phyloP scores from a whole-genome alignment of 2,329 filamentous ascomycete species.

The Colletotrichum scovillei region DNA sequence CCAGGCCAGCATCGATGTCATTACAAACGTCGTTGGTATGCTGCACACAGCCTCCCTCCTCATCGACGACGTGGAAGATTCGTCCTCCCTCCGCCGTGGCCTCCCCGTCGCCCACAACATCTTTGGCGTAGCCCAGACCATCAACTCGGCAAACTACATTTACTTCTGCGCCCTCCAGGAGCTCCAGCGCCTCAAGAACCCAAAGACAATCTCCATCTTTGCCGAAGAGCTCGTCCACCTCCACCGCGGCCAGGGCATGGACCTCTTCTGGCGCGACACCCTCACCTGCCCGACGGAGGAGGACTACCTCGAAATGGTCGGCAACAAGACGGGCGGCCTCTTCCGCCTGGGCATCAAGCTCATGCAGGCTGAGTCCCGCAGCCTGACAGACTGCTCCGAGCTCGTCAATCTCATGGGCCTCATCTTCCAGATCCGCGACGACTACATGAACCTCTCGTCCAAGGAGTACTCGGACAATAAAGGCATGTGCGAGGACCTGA shows the following conservation, averaged over 20 bases:
- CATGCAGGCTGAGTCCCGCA: conserved; percentile 80
- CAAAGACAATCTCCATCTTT: conserved; percentile 75
- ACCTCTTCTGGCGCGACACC: conserved; percentile 89
- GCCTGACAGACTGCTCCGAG: conserved; percentile 76
- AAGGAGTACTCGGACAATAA: conserved; percentile 88
- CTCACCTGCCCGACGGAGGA: conserved; percentile 86
- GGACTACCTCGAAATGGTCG: conserved; percentile 94
- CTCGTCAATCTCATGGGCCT: conserved; percentile 88
- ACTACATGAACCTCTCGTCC: conserved; percentile 88
- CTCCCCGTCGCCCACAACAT: conserved; percentile 86
- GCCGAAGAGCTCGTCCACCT: conserved; percentile 87
- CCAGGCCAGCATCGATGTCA: conserved; percentile 74
- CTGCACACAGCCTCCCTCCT: conserved; percentile 86
- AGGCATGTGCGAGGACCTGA: conserved; percentile 93
- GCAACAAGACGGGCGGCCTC: conserved; percentile 89
- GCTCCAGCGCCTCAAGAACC: conserved; percentile 76
- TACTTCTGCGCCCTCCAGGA: conserved; percentile 86
- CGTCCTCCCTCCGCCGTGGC: conserved; percentile 79
- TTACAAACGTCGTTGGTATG: conserved; percentile 85
- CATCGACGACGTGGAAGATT: conserved; percentile 90
- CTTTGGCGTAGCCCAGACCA: conserved; percentile 87
- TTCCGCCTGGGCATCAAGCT: conserved; percentile 88
- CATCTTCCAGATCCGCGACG: conserved; percentile 91
- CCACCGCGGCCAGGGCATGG: conserved; percentile 90
- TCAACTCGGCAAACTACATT: conserved; percentile 91